Evolutionary conservation across 2,329 filamentous ascomycete species (phyloP), one percentile per base, ranked within the genome.

Genomic region (Ophiostoma perfectum): DNA sequence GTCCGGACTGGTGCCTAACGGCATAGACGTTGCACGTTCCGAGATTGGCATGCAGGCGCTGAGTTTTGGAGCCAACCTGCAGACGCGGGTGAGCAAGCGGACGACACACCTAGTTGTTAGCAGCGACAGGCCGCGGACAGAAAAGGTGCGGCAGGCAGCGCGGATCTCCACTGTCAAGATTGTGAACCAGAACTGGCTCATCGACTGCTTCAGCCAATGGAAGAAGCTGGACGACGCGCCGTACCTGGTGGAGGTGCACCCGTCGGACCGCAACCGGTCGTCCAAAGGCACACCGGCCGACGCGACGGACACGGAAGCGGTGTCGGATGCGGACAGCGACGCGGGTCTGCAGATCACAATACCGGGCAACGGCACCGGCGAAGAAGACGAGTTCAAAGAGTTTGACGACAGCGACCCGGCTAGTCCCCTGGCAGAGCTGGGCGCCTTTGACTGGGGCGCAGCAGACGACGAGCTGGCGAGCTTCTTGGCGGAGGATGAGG

Each of bases 151-250:
- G 64, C 90, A 93, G 77, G 95, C 95, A 0, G 89, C 91, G 14
- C 87, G 88, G 71, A 90, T 92, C 68, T 83, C 90, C 0, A 86
- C 87, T 66, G 91, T 98, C 78, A 93, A 93, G 76, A 96, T 99
- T 69, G 95, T 99, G 64, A 93, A 90, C 73, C 90, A 93, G 67
- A 88, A 92, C 74, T 99, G 95, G 95, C 86, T 99, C 42, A 84
- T 89, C 44, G 90, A 93, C 73, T 96, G 89, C 68, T 87, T 98
- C 71, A 90, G 88, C 39, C 89, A 90, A 76, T 99, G 95, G 95
- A 83, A 85, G 71, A 88, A 86, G 68, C 81, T 96, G 11, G 88
- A 95, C 68, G 93, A 97, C 76, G 83, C 83, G 2, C 88, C 90
- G 0, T 97, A 94, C 75, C 81, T 90, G n/a, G 77, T 96, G 64